These are phyloP conservation scores for Hirsutella minnesotensis DNA, from an alignment of 2,329 filamentous ascomycete species.

Conservation along the genomic window DNA sequence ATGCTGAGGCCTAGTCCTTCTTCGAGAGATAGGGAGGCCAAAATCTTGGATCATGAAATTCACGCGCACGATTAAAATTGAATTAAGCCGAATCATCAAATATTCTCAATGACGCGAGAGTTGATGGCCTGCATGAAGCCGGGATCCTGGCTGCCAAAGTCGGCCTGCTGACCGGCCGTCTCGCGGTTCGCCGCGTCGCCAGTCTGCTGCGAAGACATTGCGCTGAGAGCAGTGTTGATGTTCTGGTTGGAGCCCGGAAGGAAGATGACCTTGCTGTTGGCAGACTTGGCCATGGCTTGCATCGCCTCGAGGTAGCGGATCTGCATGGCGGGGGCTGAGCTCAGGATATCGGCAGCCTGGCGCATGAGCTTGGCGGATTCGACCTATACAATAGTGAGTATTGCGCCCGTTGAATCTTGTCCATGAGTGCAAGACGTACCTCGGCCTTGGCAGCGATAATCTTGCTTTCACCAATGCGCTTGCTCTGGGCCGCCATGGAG, in stretches of 20 bases:
- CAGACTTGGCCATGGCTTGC: slow-evolving; percentile 95
- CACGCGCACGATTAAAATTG: not conserved
- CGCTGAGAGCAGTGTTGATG: slow-evolving; percentile 32
- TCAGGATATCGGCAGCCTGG: slow-evolving; percentile 87
- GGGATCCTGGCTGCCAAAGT: slow-evolving; percentile 27
- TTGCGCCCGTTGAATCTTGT: not conserved
- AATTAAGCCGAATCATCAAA: slow-evolving; percentile 39
- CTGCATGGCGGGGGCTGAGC: slow-evolving; percentile 90
- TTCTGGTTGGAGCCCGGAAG: slow-evolving; percentile 51
- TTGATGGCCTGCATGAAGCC: slow-evolving; percentile 75
- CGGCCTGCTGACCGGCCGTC: not conserved
- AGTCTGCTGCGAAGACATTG: slow-evolving; percentile 26
- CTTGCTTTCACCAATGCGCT: slow-evolving; percentile 97
- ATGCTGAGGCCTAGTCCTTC: no score
- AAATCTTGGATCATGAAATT: not conserved
- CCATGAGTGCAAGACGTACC: slow-evolving; percentile 17
- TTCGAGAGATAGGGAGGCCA: no score
- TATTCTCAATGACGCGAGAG: slow-evolving; percentile 72
- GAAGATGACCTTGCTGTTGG: slow-evolving; percentile 84
- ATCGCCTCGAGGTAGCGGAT: slow-evolving; percentile 96
- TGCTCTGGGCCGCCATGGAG: slow-evolving; percentile 96
- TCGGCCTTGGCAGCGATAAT: slow-evolving; percentile 95
- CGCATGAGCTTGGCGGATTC: slow-evolving; percentile 90
- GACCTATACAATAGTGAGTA: slow-evolving; percentile 36
- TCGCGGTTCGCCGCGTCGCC: slow-evolving; percentile 34